These are phyloP conservation scores for Paulownia fortunei DNA, from an alignment of 257 asterid genomes.

Conservation along the genomic window DNA sequence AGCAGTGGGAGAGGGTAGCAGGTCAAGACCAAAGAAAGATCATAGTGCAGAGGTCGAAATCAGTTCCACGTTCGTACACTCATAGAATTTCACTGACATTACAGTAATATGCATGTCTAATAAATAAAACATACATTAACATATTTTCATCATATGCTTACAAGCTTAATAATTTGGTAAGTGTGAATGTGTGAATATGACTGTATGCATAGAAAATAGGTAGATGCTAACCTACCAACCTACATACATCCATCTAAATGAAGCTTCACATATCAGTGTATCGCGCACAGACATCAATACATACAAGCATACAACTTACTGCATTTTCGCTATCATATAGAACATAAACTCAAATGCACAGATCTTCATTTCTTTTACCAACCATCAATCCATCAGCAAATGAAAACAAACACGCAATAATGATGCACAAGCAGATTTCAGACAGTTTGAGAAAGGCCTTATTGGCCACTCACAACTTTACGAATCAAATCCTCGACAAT, in stretches of 20 bases:
- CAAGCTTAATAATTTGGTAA: neutral
- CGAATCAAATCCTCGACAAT: constrained; percentile 37
- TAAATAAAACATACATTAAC: neutral
- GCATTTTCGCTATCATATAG: neutral
- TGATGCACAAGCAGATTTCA: neutral
- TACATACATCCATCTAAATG: neutral
- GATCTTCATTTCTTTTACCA: neutral
- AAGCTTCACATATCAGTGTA: neutral
- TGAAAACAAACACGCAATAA: neutral
- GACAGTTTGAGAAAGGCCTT: neutral
- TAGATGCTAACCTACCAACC: neutral
- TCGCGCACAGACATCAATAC: neutral
- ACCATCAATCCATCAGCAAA: neutral
- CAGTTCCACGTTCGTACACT: neutral
- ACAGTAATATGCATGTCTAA: neutral
- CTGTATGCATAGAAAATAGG: neutral
- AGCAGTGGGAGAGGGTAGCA: too few species aligned
- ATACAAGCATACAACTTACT: neutral
- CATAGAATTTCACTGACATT: neutral
- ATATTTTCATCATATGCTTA: neutral
- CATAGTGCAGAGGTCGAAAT: neutral
- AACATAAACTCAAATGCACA: neutral
- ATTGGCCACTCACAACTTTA: constrained; percentile 43
- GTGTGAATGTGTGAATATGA: too few species aligned
- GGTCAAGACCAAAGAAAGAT: neutral